Evolutionary conservation across 1,284 basidiomycete species (phyloP), one percentile per base, ranked within the genome.

Genomic region (Sanghuangporus weigelae): DNA sequence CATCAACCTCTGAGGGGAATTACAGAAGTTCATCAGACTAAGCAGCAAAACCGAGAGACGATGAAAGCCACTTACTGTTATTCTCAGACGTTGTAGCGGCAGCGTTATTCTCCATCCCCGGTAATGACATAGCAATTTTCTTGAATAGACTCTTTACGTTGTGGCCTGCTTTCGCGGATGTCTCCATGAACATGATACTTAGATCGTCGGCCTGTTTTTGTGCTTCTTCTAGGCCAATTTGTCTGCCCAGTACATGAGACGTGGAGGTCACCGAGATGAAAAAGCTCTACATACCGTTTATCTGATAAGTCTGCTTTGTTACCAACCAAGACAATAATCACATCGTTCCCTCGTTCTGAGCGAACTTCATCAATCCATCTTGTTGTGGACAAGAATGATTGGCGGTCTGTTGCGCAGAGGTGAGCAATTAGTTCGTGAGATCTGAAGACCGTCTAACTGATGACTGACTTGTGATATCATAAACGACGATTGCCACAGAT

Each of bases 291-390:
- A n/a, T 63, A 93, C 92, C 93, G 87, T 75, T 95, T 95, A 75
- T 95, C 93, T 40, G 92, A 93, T 67, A 98, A 78, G 79, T 99
- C 97, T 19, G 97, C 97, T 82, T 99, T 99, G 81, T 99, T 99
- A 57, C 97, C 97, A 6, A 99, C 97, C 14, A 99, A 80, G 16
- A 98, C 96, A 70, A 99, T 98, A 71, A 99, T 98, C 39, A 99
- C 97, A 73, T 99, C 97, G 77, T 90, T 93, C 66, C 97, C 97
- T 71, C 97, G 83, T 76, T 99, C 97, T 67, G 95, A 96, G 62
- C 96, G 86, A 46, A 99, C 97, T 72, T 99, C 97, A 75, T 99
- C 97, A 78, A 99, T 96, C 97, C 97, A 99, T 78, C 98, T 99
- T 44, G 92, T 86, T 21, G 97, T 99, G 67, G 97, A 98, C 67